Conservation (phyloP, 2,329 filamentous ascomycete species). For the Botryotinia convoluta region DNA sequence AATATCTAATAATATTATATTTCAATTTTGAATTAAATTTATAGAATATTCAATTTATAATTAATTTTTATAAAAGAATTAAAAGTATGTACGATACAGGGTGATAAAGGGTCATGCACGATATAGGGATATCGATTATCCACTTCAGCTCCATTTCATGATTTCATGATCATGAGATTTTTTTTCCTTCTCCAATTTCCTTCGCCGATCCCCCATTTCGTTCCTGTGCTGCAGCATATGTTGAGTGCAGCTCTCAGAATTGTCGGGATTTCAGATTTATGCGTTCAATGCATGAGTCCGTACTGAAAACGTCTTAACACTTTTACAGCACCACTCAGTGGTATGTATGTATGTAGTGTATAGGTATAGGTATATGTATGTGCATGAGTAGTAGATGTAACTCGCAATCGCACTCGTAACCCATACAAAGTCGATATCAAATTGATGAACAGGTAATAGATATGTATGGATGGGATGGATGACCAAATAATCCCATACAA, state of each 20-base stretch:
- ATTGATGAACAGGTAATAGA: neutral
- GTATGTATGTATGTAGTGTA: neutral
- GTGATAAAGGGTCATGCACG: no score
- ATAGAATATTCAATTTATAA: no score
- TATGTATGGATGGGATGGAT: neutral
- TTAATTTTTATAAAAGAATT: no score
- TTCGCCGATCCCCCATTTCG: neutral
- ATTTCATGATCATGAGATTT: conserved; percentile 1
- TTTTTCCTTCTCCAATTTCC: neutral
- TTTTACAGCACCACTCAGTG: neutral
- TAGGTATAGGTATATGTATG: neutral
- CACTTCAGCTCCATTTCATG: conserved; percentile 2
- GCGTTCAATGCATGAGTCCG: conserved; percentile 6
- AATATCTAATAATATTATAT: no score
- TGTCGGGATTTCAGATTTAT: neutral
- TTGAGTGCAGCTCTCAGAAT: neutral
- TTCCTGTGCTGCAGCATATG: neutral
- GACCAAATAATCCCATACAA: neutral
- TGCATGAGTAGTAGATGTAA: neutral
- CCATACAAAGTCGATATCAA: neutral
- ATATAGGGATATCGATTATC: no score
- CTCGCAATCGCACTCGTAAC: neutral
- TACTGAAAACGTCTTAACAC: neutral
- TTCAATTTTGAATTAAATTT: no score
- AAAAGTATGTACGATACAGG: no score